A percentile compares a stretch with the other conserved stretches of the same genome.
phyloP scores from a whole-genome alignment of 75 land plant species.

The Selaginella tamariscina region DNA sequence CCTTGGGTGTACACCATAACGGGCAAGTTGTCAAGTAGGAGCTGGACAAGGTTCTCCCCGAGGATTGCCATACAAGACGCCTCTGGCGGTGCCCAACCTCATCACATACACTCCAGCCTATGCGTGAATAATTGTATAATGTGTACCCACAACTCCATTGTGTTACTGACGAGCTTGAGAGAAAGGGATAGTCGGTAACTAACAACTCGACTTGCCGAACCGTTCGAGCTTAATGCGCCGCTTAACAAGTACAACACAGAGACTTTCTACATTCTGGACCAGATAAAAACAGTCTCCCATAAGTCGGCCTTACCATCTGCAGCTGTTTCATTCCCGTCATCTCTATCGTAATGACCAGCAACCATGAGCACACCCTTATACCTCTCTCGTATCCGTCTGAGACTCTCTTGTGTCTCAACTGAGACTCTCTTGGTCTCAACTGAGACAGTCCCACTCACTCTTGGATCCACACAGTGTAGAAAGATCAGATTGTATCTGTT shows the following conservation, averaged over 20 bases:
- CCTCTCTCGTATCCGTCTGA: slow-evolving; percentile 19
- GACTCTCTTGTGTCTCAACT: slow-evolving; percentile 9
- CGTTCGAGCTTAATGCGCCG: no score
- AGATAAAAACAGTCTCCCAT: slow-evolving; percentile 28
- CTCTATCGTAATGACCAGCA: slow-evolving; percentile 26
- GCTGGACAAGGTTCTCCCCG: background rate
- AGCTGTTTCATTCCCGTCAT: slow-evolving; percentile 29
- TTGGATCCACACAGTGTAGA: slow-evolving; percentile 30
- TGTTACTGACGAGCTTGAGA: no score
- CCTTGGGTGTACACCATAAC: slow-evolving; percentile 10
- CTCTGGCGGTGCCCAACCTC: background rate
- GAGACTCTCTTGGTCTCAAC: no score
- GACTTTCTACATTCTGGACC: no score
- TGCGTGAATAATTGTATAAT: no score
- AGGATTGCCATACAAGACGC: background rate
- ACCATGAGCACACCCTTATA: slow-evolving; percentile 26
- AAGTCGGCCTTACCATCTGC: slow-evolving; percentile 39
- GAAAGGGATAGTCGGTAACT: no score
- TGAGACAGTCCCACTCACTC: slow-evolving; percentile 15
- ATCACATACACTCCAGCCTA: no score
- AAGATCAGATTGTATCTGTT: slow-evolving; percentile 23
- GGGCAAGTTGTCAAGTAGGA: background rate
- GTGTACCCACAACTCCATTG: no score
- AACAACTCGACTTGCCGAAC: no score
- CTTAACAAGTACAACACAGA: no score